Evolutionary conservation across 345 rosid genomes (phyloP), one percentile per base, ranked within the genome.

Genomic region (Hypericum perforatum): DNA sequence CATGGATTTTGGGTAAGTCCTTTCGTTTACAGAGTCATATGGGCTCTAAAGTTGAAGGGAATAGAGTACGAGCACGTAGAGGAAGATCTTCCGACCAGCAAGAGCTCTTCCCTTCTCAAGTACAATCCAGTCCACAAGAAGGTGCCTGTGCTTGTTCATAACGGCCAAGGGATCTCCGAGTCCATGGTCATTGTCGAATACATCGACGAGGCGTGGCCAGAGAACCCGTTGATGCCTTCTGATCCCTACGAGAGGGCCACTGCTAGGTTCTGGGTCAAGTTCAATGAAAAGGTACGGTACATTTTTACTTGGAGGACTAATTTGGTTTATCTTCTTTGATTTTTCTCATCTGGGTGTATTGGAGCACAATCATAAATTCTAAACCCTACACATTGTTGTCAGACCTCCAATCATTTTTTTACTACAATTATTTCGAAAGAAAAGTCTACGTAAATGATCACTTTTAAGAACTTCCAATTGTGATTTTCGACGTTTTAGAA

Each of bases 1-100:
- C 48, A 48, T 39, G 63, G 63, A 12, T 47, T 16, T 9, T 48
- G 54, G 54, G 5, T 16, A 5, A 60, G 64, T 39, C 64, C 64
- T 14, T 60, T 13, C 37, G 36, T 43, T 16, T 32, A 8, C 57
- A 37, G 41, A 38, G 41, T 45, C 2, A 53, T 40, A n/a, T 62
- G 65, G 65, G 59, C 63, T n/a, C 59, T 58, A 10, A 58, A 64
- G 41, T 43, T 64, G 8, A 64, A 58, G 49, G 69, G 55, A 7
- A 37, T 58, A 6, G 49, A 48, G 5, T 60, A 13, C 0, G 64
- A 66, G 22, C 29, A 29, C 5, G 1, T 54, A 3, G 53, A 54
- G 43, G 56, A 55, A 44, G 55, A 64, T 42, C 36, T 46, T 2
- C 3, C 9, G 4, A 22, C 32, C 37, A 64, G 53, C 43, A 64